Percentiles rank a stretch among this genome's conserved stretches.
These are phyloP conservation scores for Draba incana DNA, from an alignment of 345 rosid species.

Conservation along the genomic window DNA sequence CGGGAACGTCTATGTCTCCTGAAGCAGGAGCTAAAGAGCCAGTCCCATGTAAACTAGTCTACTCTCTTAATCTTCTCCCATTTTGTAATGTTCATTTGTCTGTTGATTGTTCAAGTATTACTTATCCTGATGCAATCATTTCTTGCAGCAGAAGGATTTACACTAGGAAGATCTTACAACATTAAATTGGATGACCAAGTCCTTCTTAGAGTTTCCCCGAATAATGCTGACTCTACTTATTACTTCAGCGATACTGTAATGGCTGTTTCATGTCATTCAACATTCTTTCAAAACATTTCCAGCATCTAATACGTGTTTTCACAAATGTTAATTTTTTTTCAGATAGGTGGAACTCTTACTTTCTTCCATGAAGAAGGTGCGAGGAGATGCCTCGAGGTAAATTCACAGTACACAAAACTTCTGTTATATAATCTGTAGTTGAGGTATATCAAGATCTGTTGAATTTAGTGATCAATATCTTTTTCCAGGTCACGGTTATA, in stretches of 20 bases:
- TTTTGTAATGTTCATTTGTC: conserved; percentile 30
- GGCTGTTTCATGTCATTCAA: conserved; percentile 23
- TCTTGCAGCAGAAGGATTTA: conserved; percentile 89
- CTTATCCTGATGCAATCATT: conserved; percentile 54
- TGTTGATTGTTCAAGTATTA: conserved; percentile 35
- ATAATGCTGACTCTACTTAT: conserved; percentile 83
- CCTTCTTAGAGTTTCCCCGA: conserved; percentile 89
- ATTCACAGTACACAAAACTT: conserved; percentile 13
- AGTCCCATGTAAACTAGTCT: conserved; percentile 60
- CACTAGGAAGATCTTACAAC: conserved; percentile 97
- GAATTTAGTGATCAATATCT: conserved; percentile 9
- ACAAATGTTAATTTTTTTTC: conserved; percentile 33
- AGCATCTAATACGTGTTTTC: conserved; percentile 26
- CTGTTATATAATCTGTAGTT: conserved; percentile 11
- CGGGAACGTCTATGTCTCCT: conserved; percentile 50
- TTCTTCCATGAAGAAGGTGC: conserved; percentile 90
- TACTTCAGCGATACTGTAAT: conserved; percentile 93
- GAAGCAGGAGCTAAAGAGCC: conserved; percentile 49
- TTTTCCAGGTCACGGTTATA: conserved; percentile 69
- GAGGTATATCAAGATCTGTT: neutral
- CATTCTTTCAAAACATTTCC: conserved; percentile 7
- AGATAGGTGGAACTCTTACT: conserved; percentile 98
- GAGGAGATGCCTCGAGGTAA: conserved; percentile 95
- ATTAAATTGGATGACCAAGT: conserved; percentile 93
- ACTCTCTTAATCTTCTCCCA: conserved; percentile 26